Evolutionary conservation across 768 basidiomycete genomes (phyloP), one percentile per base, ranked within the genome.

Genomic region (Russula abietina): DNA sequence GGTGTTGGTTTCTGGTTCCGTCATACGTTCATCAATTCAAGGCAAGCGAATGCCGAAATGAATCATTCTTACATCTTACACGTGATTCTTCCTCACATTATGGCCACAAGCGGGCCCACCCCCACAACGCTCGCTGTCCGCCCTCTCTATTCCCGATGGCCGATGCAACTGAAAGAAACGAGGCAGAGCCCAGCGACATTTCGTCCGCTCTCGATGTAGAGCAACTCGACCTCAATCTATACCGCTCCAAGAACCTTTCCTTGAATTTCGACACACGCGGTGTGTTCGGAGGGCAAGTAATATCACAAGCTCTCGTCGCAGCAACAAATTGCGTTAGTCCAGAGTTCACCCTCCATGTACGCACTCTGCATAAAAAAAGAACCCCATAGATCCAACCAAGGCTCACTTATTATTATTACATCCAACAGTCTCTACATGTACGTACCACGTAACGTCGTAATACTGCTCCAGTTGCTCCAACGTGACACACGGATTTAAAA

Each of bases 211-310:
- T 93, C 6, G 88, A 92, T 61, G 83, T 93, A 24, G 91, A 93
- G 70, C 80, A 83, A 60, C 79, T 93, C 28, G 91, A 92, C 66
- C 78, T 80, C 51, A 87, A 88, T 70, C 74, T 93, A 45, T 93
- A 86, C 70, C 85, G 90, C 19, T 92, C 89, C 2, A 89, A 86
- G 69, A 84, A 82, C 0, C 76, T 93, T 1, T 86, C 80, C 77
- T 52, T 83, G n/a, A 90, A 88, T 0, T 66, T 72, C 9, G 74
- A 78, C 19, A 80, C 81, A 17, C 79, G 91, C 53, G 90, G 91
- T 17, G 90, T 91, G 16, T 93, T 90, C 69, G 91, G 92, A 64
- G 91, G 91, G 4, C 90, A 93, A 73, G 91, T 93, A 61, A 91
- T 94, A 67, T 91, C 88, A 41, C 91, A 93, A 70, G 92, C 91